phyloP scores from a whole-genome alignment of 1,284 basidiomycete genomes.

The Sanghuangporus baumii region DNA sequence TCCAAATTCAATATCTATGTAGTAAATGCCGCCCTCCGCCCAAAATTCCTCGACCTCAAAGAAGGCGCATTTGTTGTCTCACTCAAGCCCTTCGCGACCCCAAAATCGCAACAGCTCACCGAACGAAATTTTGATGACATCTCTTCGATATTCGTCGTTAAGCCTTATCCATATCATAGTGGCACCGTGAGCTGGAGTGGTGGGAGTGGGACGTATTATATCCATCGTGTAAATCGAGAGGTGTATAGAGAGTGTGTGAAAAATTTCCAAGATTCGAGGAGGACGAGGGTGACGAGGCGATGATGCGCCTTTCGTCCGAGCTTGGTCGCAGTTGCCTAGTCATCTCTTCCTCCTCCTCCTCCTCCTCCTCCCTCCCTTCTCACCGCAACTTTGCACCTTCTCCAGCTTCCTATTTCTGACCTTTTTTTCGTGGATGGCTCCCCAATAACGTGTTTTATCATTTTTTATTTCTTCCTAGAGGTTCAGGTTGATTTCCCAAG shows the following conservation, averaged over 20 bases:
- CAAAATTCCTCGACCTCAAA: slow-evolving; percentile 73
- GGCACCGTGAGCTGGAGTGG: slow-evolving; percentile 74
- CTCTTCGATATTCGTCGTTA: slow-evolving; percentile 67
- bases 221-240: slow-evolving; percentile 67
- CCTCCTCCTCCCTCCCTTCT: neutral
- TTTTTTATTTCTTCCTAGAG: too few species aligned
- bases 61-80: slow-evolving; percentile 78
- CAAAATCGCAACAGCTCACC: slow-evolving; percentile 53
- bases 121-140: slow-evolving; percentile 75
- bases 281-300: neutral
- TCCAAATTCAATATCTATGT: slow-evolving; percentile 1
- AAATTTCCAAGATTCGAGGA: slow-evolving; percentile 36
- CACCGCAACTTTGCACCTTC: neutral
- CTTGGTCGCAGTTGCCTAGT: neutral
- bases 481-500: too few species aligned
- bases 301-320: neutral
- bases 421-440: too few species aligned
- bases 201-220: slow-evolving; percentile 59
- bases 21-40: slow-evolving; percentile 71
- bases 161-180: slow-evolving; percentile 57
- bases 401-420: neutral
- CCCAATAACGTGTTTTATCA: too few species aligned
- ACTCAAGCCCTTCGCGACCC: slow-evolving; percentile 59
- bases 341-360: neutral
- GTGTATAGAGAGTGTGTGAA: slow-evolving; percentile 56